Base-by-base conservation (phyloP, 371 early-diverging fungal species). In the Rhizopus sp. region DNA sequence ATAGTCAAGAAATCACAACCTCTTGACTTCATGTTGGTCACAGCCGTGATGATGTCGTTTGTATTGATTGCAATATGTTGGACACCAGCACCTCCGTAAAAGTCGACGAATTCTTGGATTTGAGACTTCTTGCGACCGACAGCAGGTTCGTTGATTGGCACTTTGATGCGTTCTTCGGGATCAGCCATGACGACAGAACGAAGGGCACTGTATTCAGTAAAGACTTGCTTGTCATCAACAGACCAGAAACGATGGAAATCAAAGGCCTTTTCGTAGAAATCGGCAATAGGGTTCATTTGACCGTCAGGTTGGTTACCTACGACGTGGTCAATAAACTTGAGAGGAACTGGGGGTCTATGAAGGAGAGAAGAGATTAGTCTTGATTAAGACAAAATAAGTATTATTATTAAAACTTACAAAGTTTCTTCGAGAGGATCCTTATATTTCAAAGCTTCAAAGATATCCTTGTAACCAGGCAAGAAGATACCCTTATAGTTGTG, bases 131-230 rank as follows among this genome's bases (percentile, higher is more conserved):
- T 93, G 70, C 86, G 83, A 15, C 98, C 98, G 33, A 75, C 47
- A n/a, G 97, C 98, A 7, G 98, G 98, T 79, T 98, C 98, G 72
- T 97, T 97, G 77, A 98, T 93, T 57, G 97, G 97, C 86, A 97
- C 93, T 83, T 97, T 96, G 81, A 98, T 88, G 46, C 68, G 78
- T 63, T 97, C 97, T 64, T 85, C 85, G 56, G 88, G 90, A 66
- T 95, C 95, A 35, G 96, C 91, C 95, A 98, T 95, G 75, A 96
- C 97, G 55, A 96, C 93, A 31, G 95, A 95, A 16, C 96, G 88
- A 59, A 97, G 83, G 37, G 96, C 88, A 67, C 91, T 90, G 84
- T 93, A 97, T 70, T 98, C 92, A 49, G 97, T 95, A 79, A 92
- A 91, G 52, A 98, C 94, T 75, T 96, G 93, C 60, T 83, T 89